Percentiles rank a stretch among this genome's conserved stretches.
Evolutionary conservation across 768 basidiomycete genomes (phyloP).

Genomic region (Neoboletus magnificus): DNA sequence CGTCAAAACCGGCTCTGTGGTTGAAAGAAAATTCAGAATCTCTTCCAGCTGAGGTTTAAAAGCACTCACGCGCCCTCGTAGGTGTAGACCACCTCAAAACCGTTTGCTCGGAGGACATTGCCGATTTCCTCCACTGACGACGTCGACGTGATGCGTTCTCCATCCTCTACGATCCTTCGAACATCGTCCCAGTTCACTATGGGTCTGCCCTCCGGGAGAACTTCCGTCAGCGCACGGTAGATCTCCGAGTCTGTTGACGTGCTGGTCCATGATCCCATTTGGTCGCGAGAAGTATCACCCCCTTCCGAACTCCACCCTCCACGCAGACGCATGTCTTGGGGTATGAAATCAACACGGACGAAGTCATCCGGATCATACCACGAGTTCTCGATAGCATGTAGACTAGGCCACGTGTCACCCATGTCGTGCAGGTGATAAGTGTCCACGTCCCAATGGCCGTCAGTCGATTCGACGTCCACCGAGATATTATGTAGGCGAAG

Average conservation of each 20-base stretch:
- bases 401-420: slow-evolving; percentile 18
- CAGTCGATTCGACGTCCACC: slow-evolving; percentile 31
- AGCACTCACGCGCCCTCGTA: slow-evolving; percentile 40
- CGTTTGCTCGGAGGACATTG: slow-evolving; percentile 34
- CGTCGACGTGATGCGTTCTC: slow-evolving; percentile 16
- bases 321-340: slow-evolving; percentile 30
- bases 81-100: slow-evolving; percentile 41
- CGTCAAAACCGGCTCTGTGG: slow-evolving; percentile 37
- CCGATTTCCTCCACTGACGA: slow-evolving; percentile 31
- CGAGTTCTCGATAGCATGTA: slow-evolving; percentile 35
- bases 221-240: slow-evolving; percentile 16
- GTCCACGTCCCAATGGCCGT: slow-evolving; percentile 37
- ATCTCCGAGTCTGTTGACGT: slow-evolving; percentile 12
- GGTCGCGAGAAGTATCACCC: slow-evolving; percentile 11
- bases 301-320: slow-evolving; percentile 27
- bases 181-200: slow-evolving; percentile 26
- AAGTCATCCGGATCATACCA: slow-evolving; percentile 36
- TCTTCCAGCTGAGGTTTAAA: not conserved
- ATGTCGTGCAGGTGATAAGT: slow-evolving; percentile 31
- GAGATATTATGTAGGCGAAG: slow-evolving; percentile 39
- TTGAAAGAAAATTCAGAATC: not conserved
- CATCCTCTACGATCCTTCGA: slow-evolving; percentile 19
- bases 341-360: slow-evolving; percentile 38
- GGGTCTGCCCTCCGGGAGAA: slow-evolving; percentile 9
- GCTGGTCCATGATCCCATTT: slow-evolving; percentile 21